Evolutionary conservation across 495 filamentous ascomycete genomes (phyloP).

Genomic region (Penicillium nucicola): DNA sequence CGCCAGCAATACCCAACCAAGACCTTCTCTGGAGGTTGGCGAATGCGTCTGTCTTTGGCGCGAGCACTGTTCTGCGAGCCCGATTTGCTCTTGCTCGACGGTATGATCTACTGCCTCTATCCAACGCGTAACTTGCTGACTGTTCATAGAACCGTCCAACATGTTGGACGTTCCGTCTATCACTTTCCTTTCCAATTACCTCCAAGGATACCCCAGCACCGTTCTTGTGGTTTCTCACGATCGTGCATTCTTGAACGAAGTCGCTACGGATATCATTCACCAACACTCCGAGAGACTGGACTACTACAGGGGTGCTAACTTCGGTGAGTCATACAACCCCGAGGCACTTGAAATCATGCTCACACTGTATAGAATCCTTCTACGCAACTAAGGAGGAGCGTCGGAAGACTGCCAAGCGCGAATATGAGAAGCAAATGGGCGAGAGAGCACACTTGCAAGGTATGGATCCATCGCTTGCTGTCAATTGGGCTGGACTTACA

Average conservation of each 20-base stretch:
- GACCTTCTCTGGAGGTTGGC: slow-evolving; percentile 99
- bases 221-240: slow-evolving; percentile 98
- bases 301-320: slow-evolving; percentile 98
- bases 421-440: slow-evolving; percentile 98
- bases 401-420: slow-evolving; percentile 90
- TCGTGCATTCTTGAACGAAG: slow-evolving; percentile 97
- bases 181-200: slow-evolving; percentile 95
- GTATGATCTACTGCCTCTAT: slow-evolving; percentile 24
- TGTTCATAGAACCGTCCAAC: slow-evolving; percentile 82
- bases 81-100: slow-evolving; percentile 90
- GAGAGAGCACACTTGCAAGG: slow-evolving; percentile 82
- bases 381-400: slow-evolving; percentile 97
- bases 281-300: slow-evolving; percentile 96
- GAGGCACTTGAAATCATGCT: background rate
- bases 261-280: slow-evolving; percentile 99
- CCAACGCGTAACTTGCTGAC: slow-evolving; percentile 17
- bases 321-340: slow-evolving; percentile 45
- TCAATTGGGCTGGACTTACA: slow-evolving; percentile 6
- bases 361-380: slow-evolving; percentile 69
- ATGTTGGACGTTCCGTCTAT: slow-evolving; percentile 99
- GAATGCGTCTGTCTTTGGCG: slow-evolving; percentile 94
- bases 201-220: slow-evolving; percentile 90
- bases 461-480: slow-evolving; percentile 17
- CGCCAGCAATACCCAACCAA: slow-evolving; percentile 90
- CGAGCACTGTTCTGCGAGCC: slow-evolving; percentile 98